Base-by-base conservation (phyloP, 2,329 filamentous ascomycete species). In the Aspergillus sp. region DNA sequence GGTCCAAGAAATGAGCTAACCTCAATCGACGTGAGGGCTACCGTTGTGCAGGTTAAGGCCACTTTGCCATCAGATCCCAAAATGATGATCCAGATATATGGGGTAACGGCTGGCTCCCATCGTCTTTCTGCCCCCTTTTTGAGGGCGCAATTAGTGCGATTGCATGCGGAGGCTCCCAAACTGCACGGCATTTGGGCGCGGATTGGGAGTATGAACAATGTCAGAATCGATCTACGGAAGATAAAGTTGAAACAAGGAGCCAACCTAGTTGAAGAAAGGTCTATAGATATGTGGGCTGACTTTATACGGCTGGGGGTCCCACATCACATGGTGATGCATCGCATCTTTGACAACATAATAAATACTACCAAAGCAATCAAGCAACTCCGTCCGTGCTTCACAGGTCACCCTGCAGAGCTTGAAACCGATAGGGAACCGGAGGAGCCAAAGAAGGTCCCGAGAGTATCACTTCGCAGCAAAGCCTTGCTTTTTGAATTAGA, bases 351-450 rank as follows among this genome's bases (percentile, higher is more conserved):
- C 70, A 98, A 97, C 60, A 74, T 94, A 45, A 82, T 88, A 58
- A 98, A 96, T 59, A 83, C 88, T 0, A 72, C 87, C 55, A 98
- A 98, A 68, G 86, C 90, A 1, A 82, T 86, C 13, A 80, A 91
- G 62, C 93, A 98, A 61, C 78, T 98, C n/a, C 87, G 94, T 54
- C 88, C 97, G 68, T 84, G 91, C 9, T 95, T 97, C 74, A 83
- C 82, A 64, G 95, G 89, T 0, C 86, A 87, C 0, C 89, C 85
- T 0, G 87, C 91, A 56, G 88, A 95, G 52, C 95, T 95, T 63
- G 85, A 95, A 32, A 75, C 95, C 2, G 83, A 86, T 13, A 96
- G 95, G 68, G 79, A 80, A 7, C 89, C 93, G 0, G 89, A 95
- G 67, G 84, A 79, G 0, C 89, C 94, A 0, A 97, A 94, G 65